phyloP scores from a whole-genome alignment of 192 early-diverging fungal species.

The Mortierella claussenii region DNA sequence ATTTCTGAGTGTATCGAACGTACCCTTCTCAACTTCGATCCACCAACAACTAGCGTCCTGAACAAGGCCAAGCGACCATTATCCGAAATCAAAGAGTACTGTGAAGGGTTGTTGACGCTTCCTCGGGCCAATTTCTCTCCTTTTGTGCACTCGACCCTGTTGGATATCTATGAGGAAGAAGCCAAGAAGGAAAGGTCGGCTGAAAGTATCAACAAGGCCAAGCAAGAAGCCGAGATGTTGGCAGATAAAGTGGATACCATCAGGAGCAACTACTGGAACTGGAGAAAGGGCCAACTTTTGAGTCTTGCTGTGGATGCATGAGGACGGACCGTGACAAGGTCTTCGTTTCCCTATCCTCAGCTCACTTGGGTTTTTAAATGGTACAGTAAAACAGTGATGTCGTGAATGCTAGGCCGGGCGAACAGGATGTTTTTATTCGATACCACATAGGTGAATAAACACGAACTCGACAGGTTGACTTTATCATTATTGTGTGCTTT shows the following conservation, averaged over 20 bases:
- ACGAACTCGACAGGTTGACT: no score
- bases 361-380: no score
- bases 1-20: no score
- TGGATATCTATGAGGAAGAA: constrained; percentile 60
- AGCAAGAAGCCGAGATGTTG: constrained; percentile 55
- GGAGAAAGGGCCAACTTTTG: constrained; percentile 54
- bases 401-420: no score
- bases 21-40: no score
- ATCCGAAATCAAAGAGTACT: constrained; percentile 52
- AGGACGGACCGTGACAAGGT: no score
- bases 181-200: constrained; percentile 31
- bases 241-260: constrained; percentile 70
- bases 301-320: constrained; percentile 15
- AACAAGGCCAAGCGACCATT: constrained; percentile 45
- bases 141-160: constrained; percentile 52
- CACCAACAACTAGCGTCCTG: constrained; percentile 58
- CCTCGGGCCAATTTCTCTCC: constrained; percentile 44
- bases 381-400: no score
- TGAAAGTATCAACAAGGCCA: constrained; percentile 40
- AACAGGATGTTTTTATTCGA: no score
- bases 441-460: no score
- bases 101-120: constrained; percentile 42
- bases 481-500: no score
- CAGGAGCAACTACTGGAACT: constrained; percentile 76
- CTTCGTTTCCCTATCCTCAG: no score